Conservation (phyloP, 495 filamentous ascomycete species). For the Penicillium malachiteum region DNA sequence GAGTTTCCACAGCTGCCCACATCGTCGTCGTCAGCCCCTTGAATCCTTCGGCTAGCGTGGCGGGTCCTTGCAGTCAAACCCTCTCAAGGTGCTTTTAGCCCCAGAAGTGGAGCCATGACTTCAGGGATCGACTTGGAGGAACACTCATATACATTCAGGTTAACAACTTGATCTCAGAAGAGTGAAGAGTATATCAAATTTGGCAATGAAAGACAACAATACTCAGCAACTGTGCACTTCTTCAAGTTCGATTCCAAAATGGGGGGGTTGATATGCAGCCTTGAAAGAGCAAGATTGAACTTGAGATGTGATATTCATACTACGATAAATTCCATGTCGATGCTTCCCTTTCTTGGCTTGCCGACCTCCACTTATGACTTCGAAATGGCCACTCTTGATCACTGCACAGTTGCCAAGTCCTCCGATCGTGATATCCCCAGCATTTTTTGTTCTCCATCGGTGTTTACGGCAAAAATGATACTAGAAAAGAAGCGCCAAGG, state of each 20-base stretch:
- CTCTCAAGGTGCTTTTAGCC: constrained; percentile 13
- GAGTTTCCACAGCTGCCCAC: neutral
- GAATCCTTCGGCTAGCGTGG: constrained; percentile 5
- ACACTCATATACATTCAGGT: too few relatives aligned
- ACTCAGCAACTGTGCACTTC: too few relatives aligned
- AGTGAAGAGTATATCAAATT: too few relatives aligned
- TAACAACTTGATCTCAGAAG: too few relatives aligned
- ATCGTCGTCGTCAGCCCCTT: constrained; percentile 21
- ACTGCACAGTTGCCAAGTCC: neutral
- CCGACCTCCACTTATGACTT: constrained; percentile 7
- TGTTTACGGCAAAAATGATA: neutral
- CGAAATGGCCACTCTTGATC: constrained; percentile 1
- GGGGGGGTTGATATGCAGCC: too few relatives aligned
- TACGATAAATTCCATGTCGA: constrained; percentile 4
- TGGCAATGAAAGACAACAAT: too few relatives aligned
- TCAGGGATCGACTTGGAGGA: constrained; percentile 6
- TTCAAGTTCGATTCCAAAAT: too few relatives aligned
- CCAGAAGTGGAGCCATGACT: constrained; percentile 18
- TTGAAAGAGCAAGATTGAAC: too few relatives aligned
- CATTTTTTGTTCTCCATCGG: neutral
- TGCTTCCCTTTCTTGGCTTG: constrained; percentile 10
- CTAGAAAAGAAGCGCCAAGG: constrained; percentile 9
- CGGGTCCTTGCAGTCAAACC: constrained; percentile 15
- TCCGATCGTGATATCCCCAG: neutral
- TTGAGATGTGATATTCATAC: too few relatives aligned